Percentiles rank a stretch among this genome's conserved stretches.
Conservation (phyloP, 345 rosid genomes). For the Eucalyptus pauciflora region DNA sequence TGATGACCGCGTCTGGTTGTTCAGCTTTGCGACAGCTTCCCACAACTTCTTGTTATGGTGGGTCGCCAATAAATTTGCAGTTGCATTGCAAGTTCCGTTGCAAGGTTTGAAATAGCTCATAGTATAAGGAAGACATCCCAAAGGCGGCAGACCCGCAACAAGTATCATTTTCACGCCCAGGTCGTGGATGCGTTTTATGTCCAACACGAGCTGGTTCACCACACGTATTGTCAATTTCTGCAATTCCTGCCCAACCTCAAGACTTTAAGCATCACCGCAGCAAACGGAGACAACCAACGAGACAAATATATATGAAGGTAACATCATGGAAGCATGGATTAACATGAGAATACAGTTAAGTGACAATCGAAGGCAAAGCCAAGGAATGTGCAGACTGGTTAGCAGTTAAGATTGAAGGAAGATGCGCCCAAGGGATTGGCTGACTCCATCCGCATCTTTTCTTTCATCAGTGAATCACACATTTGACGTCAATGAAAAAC, state of each 20-base stretch:
- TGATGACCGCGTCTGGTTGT: slow-evolving; percentile 5
- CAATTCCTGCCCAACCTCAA: slow-evolving; percentile 28
- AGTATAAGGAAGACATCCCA: slow-evolving; percentile 60
- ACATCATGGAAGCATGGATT: not conserved
- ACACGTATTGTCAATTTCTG: slow-evolving; percentile 20
- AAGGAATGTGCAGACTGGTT: not conserved
- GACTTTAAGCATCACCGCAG: not conserved
- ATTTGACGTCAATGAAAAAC: not conserved
- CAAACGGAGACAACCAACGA: not conserved
- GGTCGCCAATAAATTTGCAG: slow-evolving; percentile 7
- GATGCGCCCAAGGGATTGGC: not conserved
- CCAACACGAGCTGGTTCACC: slow-evolving; percentile 29
- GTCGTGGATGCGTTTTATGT: slow-evolving; percentile 32
- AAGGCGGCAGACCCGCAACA: slow-evolving; percentile 35
- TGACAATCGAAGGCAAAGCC: not conserved
- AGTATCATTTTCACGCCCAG: slow-evolving; percentile 55
- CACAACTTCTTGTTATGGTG: slow-evolving; percentile 39
- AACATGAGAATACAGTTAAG: not conserved
- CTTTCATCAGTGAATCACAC: not conserved
- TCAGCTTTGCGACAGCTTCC: slow-evolving; percentile 35
- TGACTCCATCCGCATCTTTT: not conserved
- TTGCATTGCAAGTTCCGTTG: slow-evolving; percentile 1
- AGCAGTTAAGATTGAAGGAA: not conserved
- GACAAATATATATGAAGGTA: not conserved
- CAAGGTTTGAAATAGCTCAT: slow-evolving; percentile 28